Base-by-base conservation (phyloP, 305 asterid genomes). In the Fraxinus baroniana region DNA sequence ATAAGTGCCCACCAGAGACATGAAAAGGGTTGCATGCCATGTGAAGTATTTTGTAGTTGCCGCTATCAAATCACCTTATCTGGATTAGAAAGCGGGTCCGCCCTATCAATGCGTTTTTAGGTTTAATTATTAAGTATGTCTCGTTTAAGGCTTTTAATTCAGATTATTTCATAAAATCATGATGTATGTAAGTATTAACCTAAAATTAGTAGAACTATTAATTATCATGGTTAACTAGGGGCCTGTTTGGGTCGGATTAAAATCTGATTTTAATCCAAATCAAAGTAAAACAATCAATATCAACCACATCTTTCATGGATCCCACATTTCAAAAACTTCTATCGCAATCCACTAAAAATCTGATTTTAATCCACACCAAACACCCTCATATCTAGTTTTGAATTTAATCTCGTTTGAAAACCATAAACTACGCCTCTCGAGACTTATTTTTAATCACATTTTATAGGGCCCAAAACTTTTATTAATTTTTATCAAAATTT, bases 11-110 rank as follows among this genome's bases (percentile, higher is more conserved):
- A 64, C 72, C 13, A 64, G 1, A 64, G 72, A 64, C 6, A 22
- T 64, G 72, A 64, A 64, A 64, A 30, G 72, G 72, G 33, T 20
- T 64, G 17, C 72, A 64, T 64, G 33, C 72, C 72, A 64, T 64
- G 72, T 64, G 72, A 64, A 64, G 72, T 24, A 64, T 20, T 64
- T 64, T 22, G 33, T 64, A 64, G 72, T 64, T 64, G 72, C 72
- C 32, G 72, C 72, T 64, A 64, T 64, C 72, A 64, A 64, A 64
- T 64, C 72, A 24, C 33, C 72, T 64, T 64, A 64, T 64, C 72
- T 7, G 32, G 72, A 64, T 64, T 64, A 0, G 72, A 64, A 24
- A 7, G 72, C 72, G 33, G 72, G 35, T 24, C 32, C 72, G 7
- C 28, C 35, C 15, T 64, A 64, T 20, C 15, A 64, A 64, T 64